These are phyloP conservation scores for Yamadazyma akitaensis DNA, from an alignment of 805 yeast species.

Conservation along the genomic window DNA sequence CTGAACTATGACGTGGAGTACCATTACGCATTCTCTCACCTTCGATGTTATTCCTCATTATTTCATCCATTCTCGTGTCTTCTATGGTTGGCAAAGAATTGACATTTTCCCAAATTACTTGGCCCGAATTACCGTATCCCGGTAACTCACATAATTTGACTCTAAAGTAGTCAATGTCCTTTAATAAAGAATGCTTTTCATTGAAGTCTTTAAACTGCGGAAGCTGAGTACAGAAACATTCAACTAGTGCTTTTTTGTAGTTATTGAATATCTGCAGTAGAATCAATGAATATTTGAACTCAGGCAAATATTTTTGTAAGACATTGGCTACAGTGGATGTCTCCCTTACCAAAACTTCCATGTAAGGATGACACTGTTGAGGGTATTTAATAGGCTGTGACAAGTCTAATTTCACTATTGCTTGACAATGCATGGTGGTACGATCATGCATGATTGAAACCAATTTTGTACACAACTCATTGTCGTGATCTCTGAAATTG, in stretches of 20 bases:
- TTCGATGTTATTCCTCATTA: constrained; percentile 40
- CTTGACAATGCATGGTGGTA: constrained; percentile 47
- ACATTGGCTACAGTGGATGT: constrained; percentile 62
- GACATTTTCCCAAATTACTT: constrained; percentile 58
- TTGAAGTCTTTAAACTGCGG: constrained; percentile 47
- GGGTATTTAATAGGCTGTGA: constrained; percentile 39
- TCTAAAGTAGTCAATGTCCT: constrained; percentile 61
- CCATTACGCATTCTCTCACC: constrained; percentile 13
- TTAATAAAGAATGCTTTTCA: constrained; percentile 52
- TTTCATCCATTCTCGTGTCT: constrained; percentile 45
- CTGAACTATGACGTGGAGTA: background rate
- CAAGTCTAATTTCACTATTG: constrained; percentile 50
- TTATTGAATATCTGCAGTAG: constrained; percentile 52
- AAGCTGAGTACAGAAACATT: constrained; percentile 45
- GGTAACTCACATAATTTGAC: constrained; percentile 57
- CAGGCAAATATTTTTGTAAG: constrained; percentile 55
- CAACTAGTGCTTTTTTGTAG: constrained; percentile 54
- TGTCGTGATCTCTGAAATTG: constrained; percentile 56
- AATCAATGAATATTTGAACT: constrained; percentile 42
- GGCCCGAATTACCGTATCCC: constrained; percentile 62
- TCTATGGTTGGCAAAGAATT: constrained; percentile 50
- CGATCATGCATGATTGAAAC: constrained; percentile 72
- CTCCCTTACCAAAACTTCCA: constrained; percentile 65
- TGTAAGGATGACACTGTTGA: constrained; percentile 55
- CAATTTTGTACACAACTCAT: constrained; percentile 59